A percentile compares a stretch with the other conserved stretches of the same genome.
Evolutionary conservation across 2,329 filamentous ascomycete species (phyloP).

Genomic region (Fragosphaeria purpurea): DNA sequence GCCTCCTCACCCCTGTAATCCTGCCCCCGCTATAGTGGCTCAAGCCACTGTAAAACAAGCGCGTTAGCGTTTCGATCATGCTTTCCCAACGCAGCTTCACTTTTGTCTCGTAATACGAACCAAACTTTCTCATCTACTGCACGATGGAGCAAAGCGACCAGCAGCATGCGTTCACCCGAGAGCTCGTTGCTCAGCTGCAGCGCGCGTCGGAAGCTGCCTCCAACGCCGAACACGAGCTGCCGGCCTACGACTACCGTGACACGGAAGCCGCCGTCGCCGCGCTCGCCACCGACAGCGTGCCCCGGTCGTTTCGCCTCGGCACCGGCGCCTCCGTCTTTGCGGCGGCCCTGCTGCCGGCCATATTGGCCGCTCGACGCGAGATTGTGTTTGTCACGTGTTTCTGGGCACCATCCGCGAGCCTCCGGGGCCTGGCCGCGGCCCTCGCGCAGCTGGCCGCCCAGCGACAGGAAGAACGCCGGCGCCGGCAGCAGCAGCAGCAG

Average conservation of each 20-base stretch:
- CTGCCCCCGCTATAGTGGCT: too few relatives aligned
- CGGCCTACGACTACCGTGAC: slow-evolving; percentile 35
- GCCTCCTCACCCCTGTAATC: too few relatives aligned
- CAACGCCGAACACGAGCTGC: slow-evolving; percentile 28
- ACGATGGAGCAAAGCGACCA: too few relatives aligned
- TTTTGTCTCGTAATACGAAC: too few relatives aligned
- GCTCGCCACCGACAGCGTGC: slow-evolving; percentile 39
- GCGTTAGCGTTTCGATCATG: too few relatives aligned
- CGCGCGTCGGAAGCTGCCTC: not conserved
- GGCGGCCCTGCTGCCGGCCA: slow-evolving; percentile 47
- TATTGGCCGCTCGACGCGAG: slow-evolving; percentile 28
- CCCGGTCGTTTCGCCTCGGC: slow-evolving; percentile 41
- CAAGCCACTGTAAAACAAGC: too few relatives aligned
- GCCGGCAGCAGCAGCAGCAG: slow-evolving; percentile 1
- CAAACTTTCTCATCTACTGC: too few relatives aligned
- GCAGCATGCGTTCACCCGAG: slow-evolving; percentile 13
- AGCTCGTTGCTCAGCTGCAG: slow-evolving; percentile 15
- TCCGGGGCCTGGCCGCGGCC: slow-evolving; percentile 45
- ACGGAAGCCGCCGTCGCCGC: slow-evolving; percentile 13
- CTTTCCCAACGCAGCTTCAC: too few relatives aligned
- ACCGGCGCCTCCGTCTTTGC: slow-evolving; percentile 49
- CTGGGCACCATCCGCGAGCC: slow-evolving; percentile 46
- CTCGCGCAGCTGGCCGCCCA: slow-evolving; percentile 48
- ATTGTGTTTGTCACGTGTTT: slow-evolving; percentile 16
- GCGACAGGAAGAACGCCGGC: slow-evolving; percentile 18